These are phyloP conservation scores for Carex sylvatica DNA, from an alignment of 202 grass and related monocot genomes.

Conservation along the genomic window DNA sequence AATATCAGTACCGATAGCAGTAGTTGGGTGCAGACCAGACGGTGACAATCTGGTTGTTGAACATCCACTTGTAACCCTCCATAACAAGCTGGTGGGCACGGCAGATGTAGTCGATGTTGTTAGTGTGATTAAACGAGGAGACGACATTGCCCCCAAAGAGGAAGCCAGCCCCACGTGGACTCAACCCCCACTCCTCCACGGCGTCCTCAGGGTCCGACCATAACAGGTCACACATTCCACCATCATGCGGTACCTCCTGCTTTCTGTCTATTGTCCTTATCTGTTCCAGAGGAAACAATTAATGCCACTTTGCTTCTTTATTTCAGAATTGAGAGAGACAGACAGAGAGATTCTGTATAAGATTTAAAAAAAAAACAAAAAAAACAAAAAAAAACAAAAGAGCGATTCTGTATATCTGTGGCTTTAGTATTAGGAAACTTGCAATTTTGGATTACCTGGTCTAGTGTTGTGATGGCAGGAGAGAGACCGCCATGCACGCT, in stretches of 20 bases:
- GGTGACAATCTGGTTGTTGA: conserved; percentile 92
- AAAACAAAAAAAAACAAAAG: background rate
- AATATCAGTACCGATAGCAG: conserved; percentile 81
- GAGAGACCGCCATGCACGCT: conserved; percentile 97
- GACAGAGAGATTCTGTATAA: too few relatives aligned
- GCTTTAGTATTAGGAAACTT: background rate
- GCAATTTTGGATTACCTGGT: conserved; percentile 49
- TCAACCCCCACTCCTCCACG: conserved; percentile 93
- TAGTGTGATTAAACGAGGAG: conserved; percentile 82
- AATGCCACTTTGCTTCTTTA: conserved; percentile 10
- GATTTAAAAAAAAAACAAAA: too few relatives aligned
- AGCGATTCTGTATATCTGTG: background rate
- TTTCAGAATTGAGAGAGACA: background rate
- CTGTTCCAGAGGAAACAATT: conserved; percentile 33
- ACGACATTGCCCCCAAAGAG: conserved; percentile 93
- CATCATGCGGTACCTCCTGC: conserved; percentile 98
- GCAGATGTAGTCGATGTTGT: conserved; percentile 97
- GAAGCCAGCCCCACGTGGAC: conserved; percentile 90
- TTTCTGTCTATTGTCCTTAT: conserved; percentile 97
- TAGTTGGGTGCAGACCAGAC: conserved; percentile 99
- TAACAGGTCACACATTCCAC: conserved; percentile 95
- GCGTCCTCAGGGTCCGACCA: conserved; percentile 98
- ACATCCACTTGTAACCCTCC: conserved; percentile 99
- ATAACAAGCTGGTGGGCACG: conserved; percentile 98
- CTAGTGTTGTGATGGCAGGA: conserved; percentile 79